Evolutionary conservation across 495 filamentous ascomycete species (phyloP).

Genomic region (Lentithecium fluviatile): DNA sequence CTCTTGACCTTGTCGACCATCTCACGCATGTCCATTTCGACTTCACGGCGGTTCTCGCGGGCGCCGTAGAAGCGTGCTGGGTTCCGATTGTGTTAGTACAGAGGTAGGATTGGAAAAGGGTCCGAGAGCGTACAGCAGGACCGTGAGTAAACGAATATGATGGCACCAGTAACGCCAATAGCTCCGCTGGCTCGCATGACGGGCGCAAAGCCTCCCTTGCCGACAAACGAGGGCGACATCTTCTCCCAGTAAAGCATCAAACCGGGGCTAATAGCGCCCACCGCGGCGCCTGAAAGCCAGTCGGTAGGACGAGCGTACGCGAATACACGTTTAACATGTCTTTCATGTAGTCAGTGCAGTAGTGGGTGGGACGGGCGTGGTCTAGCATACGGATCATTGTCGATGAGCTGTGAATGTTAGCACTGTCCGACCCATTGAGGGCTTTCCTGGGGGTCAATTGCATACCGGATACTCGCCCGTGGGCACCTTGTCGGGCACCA

Average conservation of each 20-base stretch:
- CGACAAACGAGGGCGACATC: conserved; percentile 75
- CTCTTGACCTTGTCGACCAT: conserved; percentile 95
- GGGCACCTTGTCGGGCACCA: conserved; percentile 22
- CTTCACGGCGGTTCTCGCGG: conserved; percentile 83
- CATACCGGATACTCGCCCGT: conserved; percentile 33
- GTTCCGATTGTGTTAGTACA: not conserved
- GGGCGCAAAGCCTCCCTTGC: conserved; percentile 73
- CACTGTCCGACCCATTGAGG: conserved; percentile 8
- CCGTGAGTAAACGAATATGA: conserved; percentile 75
- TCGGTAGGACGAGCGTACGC: conserved; percentile 81
- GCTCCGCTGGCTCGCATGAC: conserved; percentile 74
- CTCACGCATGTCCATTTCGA: conserved; percentile 95
- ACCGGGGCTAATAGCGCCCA: conserved; percentile 66
- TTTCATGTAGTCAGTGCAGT: conserved; percentile 42
- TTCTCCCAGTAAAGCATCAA: conserved; percentile 76
- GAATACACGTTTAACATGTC: conserved; percentile 86
- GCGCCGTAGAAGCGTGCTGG: conserved; percentile 82
- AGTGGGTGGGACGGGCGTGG: not conserved
- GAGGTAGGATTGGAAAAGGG: not conserved
- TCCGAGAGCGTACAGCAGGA: conserved; percentile 57
- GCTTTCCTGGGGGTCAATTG: conserved; percentile 3
- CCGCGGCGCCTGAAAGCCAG: conserved; percentile 66
- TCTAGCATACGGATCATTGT: conserved; percentile 85
- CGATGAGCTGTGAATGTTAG: conserved; percentile 72
- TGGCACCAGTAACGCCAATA: conserved; percentile 71